Conservation (phyloP, 2,329 filamentous ascomycete genomes). For the Exophiala lecanii-corni region DNA sequence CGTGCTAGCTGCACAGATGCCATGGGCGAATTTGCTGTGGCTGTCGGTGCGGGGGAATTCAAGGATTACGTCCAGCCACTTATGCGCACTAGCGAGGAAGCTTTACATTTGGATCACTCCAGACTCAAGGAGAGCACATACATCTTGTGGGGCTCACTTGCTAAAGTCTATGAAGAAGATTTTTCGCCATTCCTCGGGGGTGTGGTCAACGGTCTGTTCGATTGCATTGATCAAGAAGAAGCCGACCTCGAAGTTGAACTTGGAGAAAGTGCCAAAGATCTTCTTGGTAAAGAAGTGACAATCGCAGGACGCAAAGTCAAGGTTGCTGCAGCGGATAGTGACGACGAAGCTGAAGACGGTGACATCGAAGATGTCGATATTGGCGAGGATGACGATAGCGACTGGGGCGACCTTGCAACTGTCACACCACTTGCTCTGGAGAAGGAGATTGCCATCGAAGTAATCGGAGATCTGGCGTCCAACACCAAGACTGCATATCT, state of each 20-base stretch:
- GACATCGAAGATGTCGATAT: constrained; percentile 53
- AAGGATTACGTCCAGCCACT: constrained; percentile 85
- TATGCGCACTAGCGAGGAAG: constrained; percentile 90
- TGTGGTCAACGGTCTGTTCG: constrained; percentile 58
- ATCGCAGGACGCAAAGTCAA: constrained; percentile 82
- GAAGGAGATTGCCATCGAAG: constrained; percentile 95
- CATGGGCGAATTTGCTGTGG: constrained; percentile 85
- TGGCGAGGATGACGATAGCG: constrained; percentile 66
- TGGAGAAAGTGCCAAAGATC: constrained; percentile 67
- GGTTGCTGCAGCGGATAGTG: constrained; percentile 62
- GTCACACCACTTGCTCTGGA: constrained; percentile 88
- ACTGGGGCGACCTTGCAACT: constrained; percentile 77
- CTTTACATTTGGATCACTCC: constrained; percentile 79
- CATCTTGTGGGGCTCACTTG: constrained; percentile 90
- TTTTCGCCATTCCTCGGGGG: constrained; percentile 45
- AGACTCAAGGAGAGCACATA: constrained; percentile 93
- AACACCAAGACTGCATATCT: constrained; percentile 76
- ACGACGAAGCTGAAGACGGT: constrained; percentile 49
- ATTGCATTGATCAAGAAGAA: constrained; percentile 85
- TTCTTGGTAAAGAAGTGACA: constrained; percentile 70
- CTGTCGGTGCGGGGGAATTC: constrained; percentile 81
- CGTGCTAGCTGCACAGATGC: constrained; percentile 87
- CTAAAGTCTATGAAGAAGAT: constrained; percentile 81
- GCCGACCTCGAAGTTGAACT: constrained; percentile 72
- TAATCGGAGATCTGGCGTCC: constrained; percentile 85